A percentile compares a stretch with the other conserved stretches of the same genome.
Evolutionary conservation across 2,329 filamentous ascomycete species (phyloP).

Genomic region (Sclerotinia nivalis): DNA sequence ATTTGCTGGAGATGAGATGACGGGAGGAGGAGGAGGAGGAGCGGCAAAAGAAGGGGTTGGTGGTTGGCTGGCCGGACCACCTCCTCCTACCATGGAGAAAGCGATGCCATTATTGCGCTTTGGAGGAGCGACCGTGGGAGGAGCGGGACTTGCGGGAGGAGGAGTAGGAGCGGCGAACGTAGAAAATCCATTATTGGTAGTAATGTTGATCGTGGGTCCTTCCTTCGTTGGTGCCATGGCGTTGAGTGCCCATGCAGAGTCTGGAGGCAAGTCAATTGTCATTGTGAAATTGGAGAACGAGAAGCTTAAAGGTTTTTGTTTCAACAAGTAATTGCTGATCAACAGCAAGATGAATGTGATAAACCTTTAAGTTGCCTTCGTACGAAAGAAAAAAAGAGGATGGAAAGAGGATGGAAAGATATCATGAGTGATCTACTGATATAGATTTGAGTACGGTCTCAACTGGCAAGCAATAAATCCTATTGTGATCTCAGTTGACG

Average conservation of each 20-base stretch:
- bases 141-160: not conserved
- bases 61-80: not conserved
- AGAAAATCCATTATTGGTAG: not conserved
- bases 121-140: not conserved
- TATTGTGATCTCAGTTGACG: not conserved
- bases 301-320: not conserved
- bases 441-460: not conserved
- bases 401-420: not conserved
- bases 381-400: not conserved
- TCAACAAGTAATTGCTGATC: not conserved
- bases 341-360: not conserved
- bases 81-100: not conserved
- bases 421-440: not conserved
- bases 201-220: not conserved
- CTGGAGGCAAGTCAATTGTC: not conserved
- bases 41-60: not conserved
- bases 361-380: not conserved
- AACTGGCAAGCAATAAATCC: not conserved
- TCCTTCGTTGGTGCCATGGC: not conserved
- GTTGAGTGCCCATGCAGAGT: constrained; percentile 1
- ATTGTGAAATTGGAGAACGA: not conserved
- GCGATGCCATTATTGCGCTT: not conserved
- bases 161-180: not conserved
- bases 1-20: not conserved
- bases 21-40: not conserved